Evolutionary conservation across 148 eudicot genomes (phyloP).

Genomic region (Cornus florida): DNA sequence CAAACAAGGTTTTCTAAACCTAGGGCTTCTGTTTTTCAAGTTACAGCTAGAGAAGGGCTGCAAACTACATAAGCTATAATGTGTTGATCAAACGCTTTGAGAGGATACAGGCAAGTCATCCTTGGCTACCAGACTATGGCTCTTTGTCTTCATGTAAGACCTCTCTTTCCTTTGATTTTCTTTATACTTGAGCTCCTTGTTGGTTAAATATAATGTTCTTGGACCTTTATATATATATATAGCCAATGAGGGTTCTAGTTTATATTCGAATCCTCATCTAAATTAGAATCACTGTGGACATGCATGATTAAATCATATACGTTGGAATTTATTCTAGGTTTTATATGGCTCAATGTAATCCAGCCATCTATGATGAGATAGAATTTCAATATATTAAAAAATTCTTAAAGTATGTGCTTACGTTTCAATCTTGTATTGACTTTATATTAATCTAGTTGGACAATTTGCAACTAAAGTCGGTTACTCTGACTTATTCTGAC

Average conservation of each 20-base stretch:
- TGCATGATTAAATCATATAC: background rate
- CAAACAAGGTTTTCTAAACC: background rate
- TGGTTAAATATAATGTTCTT: background rate
- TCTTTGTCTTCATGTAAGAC: conserved; percentile 10
- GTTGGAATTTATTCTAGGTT: conserved; percentile 1
- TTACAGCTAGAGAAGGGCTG: too few relatives aligned
- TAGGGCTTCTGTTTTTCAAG: too few relatives aligned
- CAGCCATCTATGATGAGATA: background rate
- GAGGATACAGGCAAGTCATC: conserved; percentile 19
- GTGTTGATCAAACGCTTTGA: background rate
- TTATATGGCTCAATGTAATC: conserved; percentile 1
- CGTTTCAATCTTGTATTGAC: too few relatives aligned
- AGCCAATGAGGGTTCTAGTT: background rate
- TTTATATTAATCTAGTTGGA: too few relatives aligned
- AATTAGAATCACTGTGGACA: background rate
- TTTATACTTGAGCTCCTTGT: too few relatives aligned
- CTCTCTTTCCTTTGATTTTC: conserved; percentile 3
- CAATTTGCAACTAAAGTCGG: too few relatives aligned
- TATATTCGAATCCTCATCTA: background rate
- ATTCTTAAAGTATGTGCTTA: too few relatives aligned
- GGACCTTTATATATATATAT: conserved; percentile 10
- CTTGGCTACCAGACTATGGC: conserved; percentile 15
- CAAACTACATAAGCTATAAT: too few relatives aligned
- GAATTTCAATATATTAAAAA: background rate
- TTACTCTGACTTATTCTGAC: too few relatives aligned